A percentile compares a stretch with the other conserved stretches of the same genome.
phyloP scores from a whole-genome alignment of 2,329 filamentous ascomycete genomes.

The Pseudogymnoascus sp. region DNA sequence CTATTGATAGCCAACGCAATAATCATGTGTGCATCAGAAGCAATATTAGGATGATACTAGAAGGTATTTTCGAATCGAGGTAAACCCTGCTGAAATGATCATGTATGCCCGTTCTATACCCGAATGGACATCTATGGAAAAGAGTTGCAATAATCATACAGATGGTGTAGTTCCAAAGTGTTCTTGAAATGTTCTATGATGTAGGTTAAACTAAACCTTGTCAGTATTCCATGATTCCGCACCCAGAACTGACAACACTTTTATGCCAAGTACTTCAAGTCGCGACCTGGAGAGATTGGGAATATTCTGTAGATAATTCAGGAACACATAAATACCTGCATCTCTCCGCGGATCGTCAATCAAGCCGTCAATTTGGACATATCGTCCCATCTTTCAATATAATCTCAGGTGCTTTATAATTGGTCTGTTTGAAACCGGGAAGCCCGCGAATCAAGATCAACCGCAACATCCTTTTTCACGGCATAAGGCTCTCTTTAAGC shows the following conservation, averaged over 20 bases:
- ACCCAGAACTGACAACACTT: neutral
- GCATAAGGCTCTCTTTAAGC: neutral
- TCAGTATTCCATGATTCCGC: neutral
- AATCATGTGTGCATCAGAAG: neutral
- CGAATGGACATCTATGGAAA: neutral
- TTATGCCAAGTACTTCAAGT: neutral
- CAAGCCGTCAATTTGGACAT: neutral
- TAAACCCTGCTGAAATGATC: neutral
- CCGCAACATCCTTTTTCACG: neutral
- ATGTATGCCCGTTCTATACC: neutral
- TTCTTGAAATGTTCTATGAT: neutral
- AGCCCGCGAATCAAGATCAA: neutral
- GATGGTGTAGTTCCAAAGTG: neutral
- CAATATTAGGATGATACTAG: neutral
- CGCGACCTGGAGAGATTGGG: neutral
- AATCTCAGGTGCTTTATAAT: neutral
- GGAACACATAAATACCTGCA: neutral
- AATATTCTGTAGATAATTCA: neutral
- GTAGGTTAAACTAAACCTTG: neutral
- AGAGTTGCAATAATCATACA: neutral
- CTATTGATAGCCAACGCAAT: neutral
- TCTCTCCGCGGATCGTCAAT: neutral
- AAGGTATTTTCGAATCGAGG: neutral
- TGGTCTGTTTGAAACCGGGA: neutral
- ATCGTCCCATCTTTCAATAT: neutral